Conservation (phyloP, 2,329 filamentous ascomycete species). For the Camillea tinctor region DNA sequence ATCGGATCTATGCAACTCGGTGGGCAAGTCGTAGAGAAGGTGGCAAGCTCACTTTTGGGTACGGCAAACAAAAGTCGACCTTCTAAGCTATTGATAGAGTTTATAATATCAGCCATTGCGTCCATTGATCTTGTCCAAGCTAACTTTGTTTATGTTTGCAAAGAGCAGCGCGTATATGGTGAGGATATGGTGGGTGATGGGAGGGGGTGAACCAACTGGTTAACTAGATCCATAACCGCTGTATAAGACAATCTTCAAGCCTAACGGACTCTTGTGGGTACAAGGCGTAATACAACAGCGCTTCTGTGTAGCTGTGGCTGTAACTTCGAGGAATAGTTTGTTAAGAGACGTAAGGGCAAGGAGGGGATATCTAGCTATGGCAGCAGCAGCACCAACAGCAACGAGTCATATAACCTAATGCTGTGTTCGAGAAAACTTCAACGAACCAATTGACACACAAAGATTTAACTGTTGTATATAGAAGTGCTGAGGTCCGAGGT, state of each 20-base stretch:
- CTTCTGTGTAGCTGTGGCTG: too few species aligned
- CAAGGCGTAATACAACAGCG: too few species aligned
- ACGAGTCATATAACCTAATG: neutral
- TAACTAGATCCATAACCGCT: slow-evolving; percentile 51
- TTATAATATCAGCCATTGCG: slow-evolving; percentile 35
- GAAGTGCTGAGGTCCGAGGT: too few species aligned
- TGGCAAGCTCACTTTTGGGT: slow-evolving; percentile 79
- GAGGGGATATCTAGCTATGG: too few species aligned
- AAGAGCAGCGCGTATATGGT: neutral
- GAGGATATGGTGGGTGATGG: too few species aligned
- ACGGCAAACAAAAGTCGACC: slow-evolving; percentile 93
- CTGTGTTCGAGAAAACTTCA: neutral
- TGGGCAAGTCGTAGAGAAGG: neutral
- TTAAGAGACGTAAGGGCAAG: too few species aligned
- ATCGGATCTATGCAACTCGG: slow-evolving; percentile 4
- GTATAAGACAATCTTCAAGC: neutral
- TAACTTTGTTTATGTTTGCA: neutral
- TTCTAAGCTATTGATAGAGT: slow-evolving; percentile 64
- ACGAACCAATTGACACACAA: neutral
- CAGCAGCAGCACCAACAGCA: too few species aligned
- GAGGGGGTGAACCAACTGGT: slow-evolving; percentile 47
- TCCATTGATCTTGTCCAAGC: neutral
- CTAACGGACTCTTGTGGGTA: neutral
- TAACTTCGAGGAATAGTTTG: too few species aligned
- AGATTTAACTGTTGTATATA: neutral